Conservation (phyloP, 345 rosid species). For the Viola odorata region DNA sequence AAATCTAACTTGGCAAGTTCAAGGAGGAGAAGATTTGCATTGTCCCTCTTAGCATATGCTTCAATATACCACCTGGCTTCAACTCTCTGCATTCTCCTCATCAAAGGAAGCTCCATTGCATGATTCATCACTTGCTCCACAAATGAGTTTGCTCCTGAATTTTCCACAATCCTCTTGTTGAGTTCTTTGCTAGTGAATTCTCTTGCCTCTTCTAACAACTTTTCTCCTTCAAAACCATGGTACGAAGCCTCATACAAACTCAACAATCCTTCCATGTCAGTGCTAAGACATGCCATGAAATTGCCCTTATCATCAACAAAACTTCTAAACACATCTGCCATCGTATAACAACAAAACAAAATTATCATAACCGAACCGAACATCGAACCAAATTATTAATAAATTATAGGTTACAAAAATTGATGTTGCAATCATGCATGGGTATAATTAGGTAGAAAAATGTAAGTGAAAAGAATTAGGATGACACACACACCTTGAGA, state of each 20-base stretch:
- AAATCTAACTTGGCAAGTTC: slow-evolving; percentile 20
- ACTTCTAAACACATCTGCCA: slow-evolving; percentile 14
- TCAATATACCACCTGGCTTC: slow-evolving; percentile 24
- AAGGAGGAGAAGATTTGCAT: slow-evolving; percentile 6
- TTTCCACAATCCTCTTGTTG: background rate
- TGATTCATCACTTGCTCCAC: slow-evolving; percentile 3
- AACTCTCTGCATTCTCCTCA: slow-evolving; percentile 5
- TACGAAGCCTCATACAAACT: slow-evolving; percentile 27
- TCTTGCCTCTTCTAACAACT: slow-evolving; percentile 4
- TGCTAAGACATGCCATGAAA: slow-evolving; percentile 11
- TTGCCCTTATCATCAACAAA: slow-evolving; percentile 22
- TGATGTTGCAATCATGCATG: background rate
- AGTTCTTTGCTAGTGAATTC: background rate
- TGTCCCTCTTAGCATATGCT: slow-evolving; percentile 3
- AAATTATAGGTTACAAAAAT: background rate
- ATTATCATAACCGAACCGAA: background rate
- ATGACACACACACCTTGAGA: slow-evolving; percentile 16
- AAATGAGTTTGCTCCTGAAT: background rate
- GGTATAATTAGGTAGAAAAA: background rate
- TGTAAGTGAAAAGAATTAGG: background rate
- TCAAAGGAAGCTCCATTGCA: slow-evolving; percentile 17
- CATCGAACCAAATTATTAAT: background rate
- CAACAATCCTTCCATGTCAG: slow-evolving; percentile 18
- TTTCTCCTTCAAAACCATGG: slow-evolving; percentile 4
- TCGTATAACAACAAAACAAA: background rate